Evolutionary conservation across 495 filamentous ascomycete genomes (phyloP), one percentile per base, ranked within the genome.

Genomic region (Friedmanniomyces endolithicus): DNA sequence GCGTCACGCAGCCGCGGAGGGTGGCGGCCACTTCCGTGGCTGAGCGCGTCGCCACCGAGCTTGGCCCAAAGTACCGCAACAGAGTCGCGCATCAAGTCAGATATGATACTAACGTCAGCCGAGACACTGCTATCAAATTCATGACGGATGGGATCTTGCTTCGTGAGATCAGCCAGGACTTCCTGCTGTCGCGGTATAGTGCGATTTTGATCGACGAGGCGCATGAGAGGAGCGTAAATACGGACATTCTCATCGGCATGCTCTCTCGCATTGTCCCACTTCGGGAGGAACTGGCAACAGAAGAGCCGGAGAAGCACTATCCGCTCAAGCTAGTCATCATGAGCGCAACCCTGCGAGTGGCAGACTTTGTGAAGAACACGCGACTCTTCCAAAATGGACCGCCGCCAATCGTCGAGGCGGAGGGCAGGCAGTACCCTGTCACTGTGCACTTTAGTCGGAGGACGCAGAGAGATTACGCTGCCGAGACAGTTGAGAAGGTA

Each of bases 141-240:
- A 96, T 99, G 88, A 99, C 94, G 0, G 94, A 99, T 67, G 94
- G 94, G 74, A 88, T 99, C 23, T 73, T 99, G 53, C 76, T 99
- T 14, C 82, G 90, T 48, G 94, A 99, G 64, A 84, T 95, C 43
- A 80, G 86, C 0, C 80, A 90, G 54, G 94, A 99, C 65, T 90
- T 97, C 67, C 73, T 86, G 3, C 72, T 99, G 24, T 79, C 75
- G n/a, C 95, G 94, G 56, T 99, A 99, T 67, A 95, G 90, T 1
- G 82, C 84, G 40, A 84, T 99, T 41, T 76, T 99, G 41, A 88
- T 99, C 63, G 94, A 99, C 66, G 94, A 99, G 71, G 94, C 94
- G 11, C 94, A 99, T 72, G 94, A 99, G 64, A 80, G 94, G 62
- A 96, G 89, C 63, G 84, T 95, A 55, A 97, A 99, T 64, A 97